phyloP scores from a whole-genome alignment of 176 grass and related monocot genomes.

The Aegilops umbellulata region DNA sequence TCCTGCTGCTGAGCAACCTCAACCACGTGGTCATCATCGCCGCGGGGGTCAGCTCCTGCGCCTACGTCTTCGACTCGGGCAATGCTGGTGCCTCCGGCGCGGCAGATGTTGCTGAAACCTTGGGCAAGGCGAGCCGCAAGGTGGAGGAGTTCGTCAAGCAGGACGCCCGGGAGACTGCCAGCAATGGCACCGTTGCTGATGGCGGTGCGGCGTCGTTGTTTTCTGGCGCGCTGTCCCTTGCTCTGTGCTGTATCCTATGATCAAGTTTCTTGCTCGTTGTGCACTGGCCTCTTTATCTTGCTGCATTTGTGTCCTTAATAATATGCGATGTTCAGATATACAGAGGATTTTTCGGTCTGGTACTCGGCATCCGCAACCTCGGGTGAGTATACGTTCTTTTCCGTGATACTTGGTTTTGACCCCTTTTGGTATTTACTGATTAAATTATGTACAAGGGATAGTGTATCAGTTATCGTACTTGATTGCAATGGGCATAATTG shows the following conservation, averaged over 20 bases:
- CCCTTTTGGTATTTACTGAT: background rate
- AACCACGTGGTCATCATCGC: constrained; percentile 78
- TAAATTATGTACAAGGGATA: background rate
- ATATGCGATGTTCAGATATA: constrained; percentile 63
- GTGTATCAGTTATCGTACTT: background rate
- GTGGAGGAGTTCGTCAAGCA: constrained; percentile 65
- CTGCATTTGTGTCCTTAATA: constrained; percentile 14
- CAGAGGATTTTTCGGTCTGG: constrained; percentile 87
- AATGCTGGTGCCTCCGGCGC: constrained; percentile 23
- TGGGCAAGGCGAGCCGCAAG: constrained; percentile 52
- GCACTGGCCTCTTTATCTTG: background rate
- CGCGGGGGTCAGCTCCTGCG: constrained; percentile 67
- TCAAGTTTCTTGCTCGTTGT: background rate
- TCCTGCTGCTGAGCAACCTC: constrained; percentile 79
- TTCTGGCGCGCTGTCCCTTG: constrained; percentile 83
- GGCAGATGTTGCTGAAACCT: constrained; percentile 39
- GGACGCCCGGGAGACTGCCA: constrained; percentile 34
- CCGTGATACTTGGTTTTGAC: background rate
- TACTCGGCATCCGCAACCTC: constrained; percentile 73
- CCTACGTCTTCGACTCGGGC: constrained; percentile 74
- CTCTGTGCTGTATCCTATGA: constrained; percentile 93
- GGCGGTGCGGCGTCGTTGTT: constrained; percentile 48
- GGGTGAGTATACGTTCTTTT: constrained; percentile 47
- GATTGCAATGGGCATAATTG: background rate
- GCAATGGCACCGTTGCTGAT: constrained; percentile 22